Evolutionary conservation across 164 flowering plant species (phyloP).

Genomic region (Houttuynia cordata): DNA sequence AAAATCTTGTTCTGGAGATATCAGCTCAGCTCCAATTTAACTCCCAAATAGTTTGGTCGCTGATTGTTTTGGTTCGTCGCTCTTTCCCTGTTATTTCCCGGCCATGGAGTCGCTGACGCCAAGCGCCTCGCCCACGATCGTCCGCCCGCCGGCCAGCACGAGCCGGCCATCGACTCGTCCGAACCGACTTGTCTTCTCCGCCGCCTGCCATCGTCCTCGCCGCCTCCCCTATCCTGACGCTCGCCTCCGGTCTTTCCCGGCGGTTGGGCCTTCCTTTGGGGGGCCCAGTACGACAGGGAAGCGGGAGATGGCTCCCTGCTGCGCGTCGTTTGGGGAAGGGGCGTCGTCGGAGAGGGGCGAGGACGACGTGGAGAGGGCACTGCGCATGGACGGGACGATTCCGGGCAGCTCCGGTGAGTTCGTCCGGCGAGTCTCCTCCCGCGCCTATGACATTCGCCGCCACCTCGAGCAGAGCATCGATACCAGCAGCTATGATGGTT

Average conservation of each 20-base stretch:
- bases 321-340: background rate
- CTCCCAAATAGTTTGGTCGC: no score
- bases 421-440: no score
- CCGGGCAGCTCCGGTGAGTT: no score
- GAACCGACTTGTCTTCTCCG: background rate
- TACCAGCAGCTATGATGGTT: conserved; percentile 90
- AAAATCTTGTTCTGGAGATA: no score
- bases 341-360: conserved; percentile 5
- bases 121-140: background rate
- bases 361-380: conserved; percentile 71
- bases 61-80: background rate
- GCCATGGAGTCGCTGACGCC: background rate
- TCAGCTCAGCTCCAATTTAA: no score
- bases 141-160: background rate
- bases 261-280: no score
- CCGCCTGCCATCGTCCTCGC: no score
- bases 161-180: background rate
- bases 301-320: background rate
- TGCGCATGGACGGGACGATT: no score
- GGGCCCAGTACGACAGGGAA: no score
- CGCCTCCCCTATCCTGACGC: background rate
- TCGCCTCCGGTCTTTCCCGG: no score
- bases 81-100: background rate
- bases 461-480: conserved; percentile 73
- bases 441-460: conserved; percentile 88